These are phyloP conservation scores for Colletotrichum echinochloae DNA, from an alignment of 2,329 filamentous ascomycete species.

Conservation along the genomic window DNA sequence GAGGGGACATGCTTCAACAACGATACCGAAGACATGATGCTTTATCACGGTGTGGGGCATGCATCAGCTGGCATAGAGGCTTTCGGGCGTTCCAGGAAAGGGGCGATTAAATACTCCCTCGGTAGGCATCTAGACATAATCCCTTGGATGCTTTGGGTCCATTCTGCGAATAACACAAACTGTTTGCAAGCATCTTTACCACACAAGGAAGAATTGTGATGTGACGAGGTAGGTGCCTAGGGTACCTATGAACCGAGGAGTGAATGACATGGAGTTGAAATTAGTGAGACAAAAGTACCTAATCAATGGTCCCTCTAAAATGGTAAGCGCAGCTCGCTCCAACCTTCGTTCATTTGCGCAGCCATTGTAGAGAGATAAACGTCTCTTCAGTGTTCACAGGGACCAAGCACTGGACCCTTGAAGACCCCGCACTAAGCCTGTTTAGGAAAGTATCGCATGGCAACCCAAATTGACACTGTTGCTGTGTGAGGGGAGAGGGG, in stretches of 20 bases:
- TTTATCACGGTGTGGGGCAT: not conserved
- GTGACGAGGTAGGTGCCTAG: not conserved
- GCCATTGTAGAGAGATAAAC: not conserved
- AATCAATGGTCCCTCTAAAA: not conserved
- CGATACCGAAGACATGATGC: not conserved
- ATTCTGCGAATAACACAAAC: not conserved
- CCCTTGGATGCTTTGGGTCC: not conserved
- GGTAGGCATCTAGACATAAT: not conserved
- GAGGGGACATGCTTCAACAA: not conserved
- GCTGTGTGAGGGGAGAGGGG: constrained; percentile 6
- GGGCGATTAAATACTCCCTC: not conserved
- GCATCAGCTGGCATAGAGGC: too few species aligned
- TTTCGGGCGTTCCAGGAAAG: not conserved
- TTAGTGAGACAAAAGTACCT: not conserved
- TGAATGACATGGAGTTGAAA: not conserved
- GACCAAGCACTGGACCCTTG: constrained; percentile 5
- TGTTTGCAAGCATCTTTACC: not conserved
- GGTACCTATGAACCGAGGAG: not conserved
- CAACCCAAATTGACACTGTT: constrained; percentile 30
- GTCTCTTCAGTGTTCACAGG: constrained; percentile 2
- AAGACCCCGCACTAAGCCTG: constrained; percentile 35
- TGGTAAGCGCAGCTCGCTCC: not conserved
- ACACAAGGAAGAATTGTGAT: not conserved
- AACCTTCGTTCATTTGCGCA: not conserved
- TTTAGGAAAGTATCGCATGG: constrained; percentile 21